phyloP scores from a whole-genome alignment of 495 filamentous ascomycete species.

The Hyaloscypha variabilis region DNA sequence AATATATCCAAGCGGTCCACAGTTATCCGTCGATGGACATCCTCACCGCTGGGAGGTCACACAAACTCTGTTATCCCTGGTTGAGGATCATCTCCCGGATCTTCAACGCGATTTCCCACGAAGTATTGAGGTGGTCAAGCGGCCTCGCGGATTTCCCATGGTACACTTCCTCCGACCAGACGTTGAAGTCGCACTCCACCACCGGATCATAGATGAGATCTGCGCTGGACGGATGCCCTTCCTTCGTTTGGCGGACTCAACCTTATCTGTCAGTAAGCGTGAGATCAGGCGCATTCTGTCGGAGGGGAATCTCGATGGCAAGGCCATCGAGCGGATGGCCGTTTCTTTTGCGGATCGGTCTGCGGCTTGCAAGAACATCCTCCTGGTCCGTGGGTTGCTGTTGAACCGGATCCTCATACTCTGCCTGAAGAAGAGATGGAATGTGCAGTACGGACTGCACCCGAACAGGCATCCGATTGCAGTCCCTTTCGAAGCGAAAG shows the following conservation, averaged over 20 bases:
- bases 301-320: slow-evolving; percentile 18
- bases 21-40: slow-evolving; percentile 50
- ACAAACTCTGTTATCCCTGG: slow-evolving; percentile 38
- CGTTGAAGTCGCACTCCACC: slow-evolving; percentile 45
- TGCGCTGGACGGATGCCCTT: slow-evolving; percentile 34
- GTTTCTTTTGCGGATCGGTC: slow-evolving; percentile 37
- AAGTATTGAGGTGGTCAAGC: slow-evolving; percentile 47
- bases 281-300: slow-evolving; percentile 39
- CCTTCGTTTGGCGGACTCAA: slow-evolving; percentile 30
- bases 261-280: slow-evolving; percentile 15
- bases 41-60: slow-evolving; percentile 51
- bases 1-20: slow-evolving; percentile 52
- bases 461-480: slow-evolving; percentile 44
- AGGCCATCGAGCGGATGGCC: too few relatives aligned
- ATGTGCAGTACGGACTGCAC: slow-evolving; percentile 48
- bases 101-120: slow-evolving; percentile 41
- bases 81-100: slow-evolving; percentile 38
- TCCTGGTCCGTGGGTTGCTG: slow-evolving; percentile 43
- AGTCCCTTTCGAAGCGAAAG: slow-evolving; percentile 48
- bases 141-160: slow-evolving; percentile 43
- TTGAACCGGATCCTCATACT: slow-evolving; percentile 44
- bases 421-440: slow-evolving; percentile 45
- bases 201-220: slow-evolving; percentile 40
- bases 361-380: slow-evolving; percentile 38
- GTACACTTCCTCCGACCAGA: slow-evolving; percentile 48